phyloP scores from a whole-genome alignment of 2,329 filamentous ascomycete genomes.

The Cercospora janseana region DNA sequence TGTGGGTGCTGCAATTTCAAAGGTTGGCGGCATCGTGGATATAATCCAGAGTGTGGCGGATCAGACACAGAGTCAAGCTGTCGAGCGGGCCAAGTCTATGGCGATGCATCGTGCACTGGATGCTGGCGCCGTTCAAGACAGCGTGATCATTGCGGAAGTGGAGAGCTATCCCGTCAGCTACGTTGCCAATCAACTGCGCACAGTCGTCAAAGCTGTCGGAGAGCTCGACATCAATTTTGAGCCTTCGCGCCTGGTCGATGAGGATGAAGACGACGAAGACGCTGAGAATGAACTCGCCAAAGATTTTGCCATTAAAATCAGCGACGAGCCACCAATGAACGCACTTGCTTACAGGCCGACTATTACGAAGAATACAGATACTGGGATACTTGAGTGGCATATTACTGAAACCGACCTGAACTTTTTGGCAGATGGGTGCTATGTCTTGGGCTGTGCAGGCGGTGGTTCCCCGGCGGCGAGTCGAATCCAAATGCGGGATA shows the following conservation, averaged over 20 bases:
- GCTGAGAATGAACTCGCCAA: slow-evolving; percentile 22
- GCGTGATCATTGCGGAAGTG: slow-evolving; percentile 48
- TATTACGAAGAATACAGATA: slow-evolving; percentile 40
- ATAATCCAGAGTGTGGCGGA: slow-evolving; percentile 49
- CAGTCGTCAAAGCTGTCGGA: slow-evolving; percentile 36
- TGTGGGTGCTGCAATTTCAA: slow-evolving; percentile 59
- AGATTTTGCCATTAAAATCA: slow-evolving; percentile 40
- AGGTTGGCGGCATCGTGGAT: slow-evolving; percentile 55
- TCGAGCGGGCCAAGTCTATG: slow-evolving; percentile 40
- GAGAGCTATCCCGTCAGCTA: slow-evolving; percentile 43
- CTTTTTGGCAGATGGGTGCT: slow-evolving; percentile 59
- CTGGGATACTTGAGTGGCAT: slow-evolving; percentile 54
- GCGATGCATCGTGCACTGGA: slow-evolving; percentile 41
- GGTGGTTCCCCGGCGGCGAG: slow-evolving; percentile 56
- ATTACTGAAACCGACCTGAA: slow-evolving; percentile 58
- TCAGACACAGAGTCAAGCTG: slow-evolving; percentile 40
- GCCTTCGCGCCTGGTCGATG: slow-evolving; percentile 23
- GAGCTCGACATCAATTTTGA: slow-evolving; percentile 34
- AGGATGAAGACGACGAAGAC: slow-evolving; percentile 20
- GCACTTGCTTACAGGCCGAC: slow-evolving; percentile 47
- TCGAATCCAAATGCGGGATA: slow-evolving; percentile 53
- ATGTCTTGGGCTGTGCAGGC: slow-evolving; percentile 61
- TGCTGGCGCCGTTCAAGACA: slow-evolving; percentile 38
- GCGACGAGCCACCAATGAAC: slow-evolving; percentile 32
- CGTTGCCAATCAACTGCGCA: slow-evolving; percentile 37